Percentiles rank a stretch among this genome's conserved stretches.
Conservation (phyloP, 192 early-diverging fungal genomes). For the Coemansia sp. region DNA sequence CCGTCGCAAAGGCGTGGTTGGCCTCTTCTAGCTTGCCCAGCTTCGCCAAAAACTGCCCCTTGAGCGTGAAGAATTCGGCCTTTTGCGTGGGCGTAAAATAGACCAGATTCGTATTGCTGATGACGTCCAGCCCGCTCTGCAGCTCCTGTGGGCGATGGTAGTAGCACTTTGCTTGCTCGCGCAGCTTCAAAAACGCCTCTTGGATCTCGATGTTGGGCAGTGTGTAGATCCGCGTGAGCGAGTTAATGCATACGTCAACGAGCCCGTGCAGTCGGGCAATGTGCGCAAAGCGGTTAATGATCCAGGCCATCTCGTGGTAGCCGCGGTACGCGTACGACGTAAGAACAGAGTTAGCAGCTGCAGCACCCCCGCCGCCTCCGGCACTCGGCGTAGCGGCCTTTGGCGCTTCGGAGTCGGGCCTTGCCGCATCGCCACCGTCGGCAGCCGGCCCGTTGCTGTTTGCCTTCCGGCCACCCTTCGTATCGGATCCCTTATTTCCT, state of each 20-base stretch:
- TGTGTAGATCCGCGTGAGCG: constrained; percentile 95
- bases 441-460: constrained; percentile 6
- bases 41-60: constrained; percentile 93
- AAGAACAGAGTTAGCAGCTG: constrained; percentile 27
- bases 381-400: constrained; percentile 8
- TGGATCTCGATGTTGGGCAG: constrained; percentile 99
- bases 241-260: constrained; percentile 88
- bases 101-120: constrained; percentile 98
- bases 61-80: constrained; percentile 97
- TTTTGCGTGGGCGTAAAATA: constrained; percentile 92
- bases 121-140: constrained; percentile 91
- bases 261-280: constrained; percentile 95
- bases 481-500: constrained; percentile 53
- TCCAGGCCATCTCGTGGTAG: constrained; percentile 99
- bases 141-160: constrained; percentile 87
- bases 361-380: background rate
- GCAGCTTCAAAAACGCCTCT: constrained; percentile 94
- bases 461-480: constrained; percentile 42
- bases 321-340: constrained; percentile 94
- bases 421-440: constrained; percentile 16
- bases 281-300: constrained; percentile 98
- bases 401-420: constrained; percentile 12
- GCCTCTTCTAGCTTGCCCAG: constrained; percentile 84
- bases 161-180: constrained; percentile 98
- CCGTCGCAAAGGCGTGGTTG: constrained; percentile 83